Evolutionary conservation across 1,139 yeast species (phyloP), one percentile per base, ranked within the genome.

Genomic region (Chernovozyma sophiae-reginae): DNA sequence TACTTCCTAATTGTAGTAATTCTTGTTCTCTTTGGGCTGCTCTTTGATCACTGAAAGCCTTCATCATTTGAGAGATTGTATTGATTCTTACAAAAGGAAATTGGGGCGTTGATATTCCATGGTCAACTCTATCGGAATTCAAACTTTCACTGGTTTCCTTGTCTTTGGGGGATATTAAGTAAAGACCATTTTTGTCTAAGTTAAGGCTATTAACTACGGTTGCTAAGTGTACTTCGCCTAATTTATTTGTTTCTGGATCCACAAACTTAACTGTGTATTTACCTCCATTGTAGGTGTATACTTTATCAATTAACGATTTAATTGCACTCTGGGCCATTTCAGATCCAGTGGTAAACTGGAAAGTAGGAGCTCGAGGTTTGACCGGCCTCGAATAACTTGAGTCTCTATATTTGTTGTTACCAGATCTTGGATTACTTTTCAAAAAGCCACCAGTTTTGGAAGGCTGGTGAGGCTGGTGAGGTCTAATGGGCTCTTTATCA

Each of bases 1-100:
- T 37, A 35, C 70, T 66, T 0, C 75, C 76, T 43, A 49, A 45
- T 25, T 55, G 52, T 31, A 68, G 45, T 18, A 70, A 50, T 35
- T 60, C 66, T 32, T 55, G 42, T 40, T 67, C 68, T 35, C 57
- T 59, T 19, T 46, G 36, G 4, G 47, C 50, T 0, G 75, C 72
- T 26, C 66, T 49, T 35, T 58, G 55, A 22, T 65, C 62, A 3
- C 60, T 46, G 42, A 64, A 67, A 1, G 40, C 39, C 36, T 55
- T 53, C 15, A 65, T 40, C 76, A 70, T 70, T 12, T 65, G 68
- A 20, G 39, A 45, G 4, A 53, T 49, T 12, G 52, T 49, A 4
- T 56, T 52, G 12, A 45, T 38, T 34, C 64, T 66, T 1, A 70
- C 49, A 11, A 35, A 28, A 4, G 37, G 37, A 11, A 7, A 26